Evolutionary conservation across 2,329 filamentous ascomycete genomes (phyloP).

Genomic region (Ustulina deusta): DNA sequence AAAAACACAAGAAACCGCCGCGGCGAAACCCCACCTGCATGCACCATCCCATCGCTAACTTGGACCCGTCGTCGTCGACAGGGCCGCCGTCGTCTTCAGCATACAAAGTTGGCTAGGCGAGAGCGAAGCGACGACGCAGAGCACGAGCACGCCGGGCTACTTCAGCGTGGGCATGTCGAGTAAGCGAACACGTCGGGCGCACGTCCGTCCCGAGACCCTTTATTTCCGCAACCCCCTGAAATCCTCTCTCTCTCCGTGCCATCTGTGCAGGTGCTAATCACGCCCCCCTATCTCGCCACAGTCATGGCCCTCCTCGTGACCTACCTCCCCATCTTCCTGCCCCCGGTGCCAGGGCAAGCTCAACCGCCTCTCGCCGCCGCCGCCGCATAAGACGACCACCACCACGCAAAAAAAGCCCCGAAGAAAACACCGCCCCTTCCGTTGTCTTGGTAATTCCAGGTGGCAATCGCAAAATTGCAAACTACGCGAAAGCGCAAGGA

Average conservation of each 20-base stretch:
- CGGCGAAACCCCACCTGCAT: background rate
- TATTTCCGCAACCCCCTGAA: background rate
- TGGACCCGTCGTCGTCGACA: background rate
- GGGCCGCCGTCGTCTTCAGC: conserved; percentile 78
- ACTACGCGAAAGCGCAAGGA: background rate
- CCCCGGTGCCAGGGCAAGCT: conserved; percentile 52
- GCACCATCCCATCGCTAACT: conserved; percentile 15
- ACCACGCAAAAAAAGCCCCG: background rate
- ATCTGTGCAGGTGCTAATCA: conserved; percentile 4
- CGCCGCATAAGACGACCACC: conserved; percentile 47
- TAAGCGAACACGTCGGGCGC: conserved; percentile 53
- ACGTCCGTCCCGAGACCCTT: no score
- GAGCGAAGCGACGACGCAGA: conserved; percentile 74
- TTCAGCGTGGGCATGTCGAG: conserved; percentile 84
- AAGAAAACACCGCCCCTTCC: background rate
- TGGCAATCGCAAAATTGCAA: no score
- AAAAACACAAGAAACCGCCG: no score
- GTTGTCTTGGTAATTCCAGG: background rate
- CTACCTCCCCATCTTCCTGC: conserved; percentile 65
- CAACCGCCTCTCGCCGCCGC: conserved; percentile 49
- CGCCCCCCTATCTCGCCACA: conserved; percentile 45
- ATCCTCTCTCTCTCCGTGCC: conserved; percentile 51
- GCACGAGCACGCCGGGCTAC: conserved; percentile 73
- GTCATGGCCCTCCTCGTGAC: conserved; percentile 70
- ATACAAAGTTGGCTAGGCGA: conserved; percentile 83